Evolutionary conservation across 345 rosid genomes (phyloP), one percentile per base, ranked within the genome.

Genomic region (Melaleuca quinquenervia): DNA sequence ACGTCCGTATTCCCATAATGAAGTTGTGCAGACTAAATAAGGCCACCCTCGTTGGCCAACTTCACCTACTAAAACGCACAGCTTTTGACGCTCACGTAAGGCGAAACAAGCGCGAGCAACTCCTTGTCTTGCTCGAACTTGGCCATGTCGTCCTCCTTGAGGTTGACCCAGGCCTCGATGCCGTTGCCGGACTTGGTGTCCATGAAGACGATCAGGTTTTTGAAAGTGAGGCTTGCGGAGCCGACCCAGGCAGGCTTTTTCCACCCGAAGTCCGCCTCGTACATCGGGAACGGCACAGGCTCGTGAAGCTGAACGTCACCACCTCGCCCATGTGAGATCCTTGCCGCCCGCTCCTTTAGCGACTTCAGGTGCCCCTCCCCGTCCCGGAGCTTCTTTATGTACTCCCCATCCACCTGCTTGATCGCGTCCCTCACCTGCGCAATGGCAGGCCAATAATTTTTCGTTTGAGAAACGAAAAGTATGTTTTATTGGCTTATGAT

Each of bases 251-350:
- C 60, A 14, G 86, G 86, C 82, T 62, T 48, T n/a, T 82, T 82
- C 95, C 93, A 91, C 41, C 93, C 91, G 36, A 93, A 91, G 53
- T 93, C 93, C 20, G 90, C 90, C 83, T 91, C 91, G 44, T 91
- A 91, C 50, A 89, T 50, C 21, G 90, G 91, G 82, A 91, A 91
- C 83, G 76, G 74, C 93, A 91, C 90, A 92, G 76, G 60, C 95
- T 93, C 21, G 92, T 56, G 58, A 87, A 88, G 62, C 21, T 48
- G 27, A 84, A 62, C 60, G 86, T 36, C 55, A 84, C 82, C 82
- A 80, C 56, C 76, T 86, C 91, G 24, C 90, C 90, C 52, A n/a
- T 58, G 82, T 7, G 53, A 56, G 48, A 85, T 11, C 1, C 62
- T 83, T 14, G 83, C 86, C 10, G 45, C 3, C 3, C 50, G 85